Base-by-base conservation (phyloP, 129 eudicot species). In the Apium graveolens region DNA sequence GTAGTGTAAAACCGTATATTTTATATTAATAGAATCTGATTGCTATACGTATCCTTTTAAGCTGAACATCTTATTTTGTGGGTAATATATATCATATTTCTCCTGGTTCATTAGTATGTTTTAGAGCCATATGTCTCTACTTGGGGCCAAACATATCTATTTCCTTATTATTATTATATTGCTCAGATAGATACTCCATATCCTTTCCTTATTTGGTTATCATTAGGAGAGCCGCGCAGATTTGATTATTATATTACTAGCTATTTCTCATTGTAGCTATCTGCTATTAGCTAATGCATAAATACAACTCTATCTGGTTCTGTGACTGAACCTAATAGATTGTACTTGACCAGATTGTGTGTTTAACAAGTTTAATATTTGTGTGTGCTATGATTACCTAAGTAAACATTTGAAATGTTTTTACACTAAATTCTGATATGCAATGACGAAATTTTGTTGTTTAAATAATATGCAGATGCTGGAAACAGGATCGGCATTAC, bases 391-490 rank as follows among this genome's bases (percentile, higher is more conserved):
- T 27, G 13, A 20, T 63, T 11, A 11, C 35, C 1, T 63, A 63
- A 8, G 16, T 29, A 5, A 66, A 66, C 41, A 31, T 66, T 13
- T 66, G 11, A 37, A 31, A 29, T 65, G 70, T 65, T 65, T 7
- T 31, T 0, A 31, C 29, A 11, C 24, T n/a, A 42, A 24, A 39
- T 12, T 72, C 13, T 76, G 34, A 11, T 39, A 42, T 42, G 21
- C 51, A 41, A 12, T 26, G 45, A 42, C 14, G 24, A 31, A 5
- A 5, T 4, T 13, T 31, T 10, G 31, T 4, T 32, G 6, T 66
- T 66, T 0, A 66, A n/a, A 66, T 31, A 27, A 66, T 31, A 41
- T 81, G 83, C 90, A 96, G 99, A 96, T 96, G 99, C 70, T 72
- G 76, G 34, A 78, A 26, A 72, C 82, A 7, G 76, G 81, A 3